A percentile compares a stretch with the other conserved stretches of the same genome.
phyloP scores from a whole-genome alignment of 768 basidiomycete genomes.

The Phaeotremella fagi region DNA sequence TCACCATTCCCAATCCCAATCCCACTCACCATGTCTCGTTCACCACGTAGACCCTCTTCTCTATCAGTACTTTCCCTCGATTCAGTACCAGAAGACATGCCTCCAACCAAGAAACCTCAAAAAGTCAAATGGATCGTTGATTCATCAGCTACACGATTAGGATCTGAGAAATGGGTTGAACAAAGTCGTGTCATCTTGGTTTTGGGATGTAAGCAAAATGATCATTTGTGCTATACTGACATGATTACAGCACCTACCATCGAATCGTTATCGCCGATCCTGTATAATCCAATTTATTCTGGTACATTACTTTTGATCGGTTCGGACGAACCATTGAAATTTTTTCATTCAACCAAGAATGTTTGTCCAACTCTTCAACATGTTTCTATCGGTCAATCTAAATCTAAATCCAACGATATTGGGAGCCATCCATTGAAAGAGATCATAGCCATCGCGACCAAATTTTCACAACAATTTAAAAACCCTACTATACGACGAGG shows the following conservation, averaged over 20 bases:
- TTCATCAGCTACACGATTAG: conserved; percentile 9
- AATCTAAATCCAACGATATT: conserved; percentile 6
- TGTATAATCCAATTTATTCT: conserved; percentile 24
- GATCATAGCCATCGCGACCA: conserved; percentile 18
- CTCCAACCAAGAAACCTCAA: background rate
- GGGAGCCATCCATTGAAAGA: conserved; percentile 12
- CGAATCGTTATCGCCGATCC: conserved; percentile 21
- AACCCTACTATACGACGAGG: too few relatives aligned
- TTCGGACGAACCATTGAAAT: conserved; percentile 20
- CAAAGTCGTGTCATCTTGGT: conserved; percentile 20
- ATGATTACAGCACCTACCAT: conserved; percentile 14
- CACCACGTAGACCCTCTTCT: background rate
- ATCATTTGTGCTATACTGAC: background rate
- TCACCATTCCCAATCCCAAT: background rate
- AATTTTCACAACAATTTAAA: conserved; percentile 1
- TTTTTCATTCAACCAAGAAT: conserved; percentile 14
- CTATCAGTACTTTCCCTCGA: background rate
- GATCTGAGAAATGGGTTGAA: conserved; percentile 17
- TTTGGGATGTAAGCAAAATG: conserved; percentile 22
- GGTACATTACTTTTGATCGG: conserved; percentile 28
- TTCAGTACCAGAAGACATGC: background rate
- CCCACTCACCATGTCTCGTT: background rate
- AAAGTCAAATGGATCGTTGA: conserved; percentile 29
- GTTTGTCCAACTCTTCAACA: background rate
- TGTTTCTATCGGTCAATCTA: conserved; percentile 24